These are phyloP conservation scores for Exobasidium cylindrosporum DNA, from an alignment of 1,284 basidiomycete genomes.

Conservation along the genomic window DNA sequence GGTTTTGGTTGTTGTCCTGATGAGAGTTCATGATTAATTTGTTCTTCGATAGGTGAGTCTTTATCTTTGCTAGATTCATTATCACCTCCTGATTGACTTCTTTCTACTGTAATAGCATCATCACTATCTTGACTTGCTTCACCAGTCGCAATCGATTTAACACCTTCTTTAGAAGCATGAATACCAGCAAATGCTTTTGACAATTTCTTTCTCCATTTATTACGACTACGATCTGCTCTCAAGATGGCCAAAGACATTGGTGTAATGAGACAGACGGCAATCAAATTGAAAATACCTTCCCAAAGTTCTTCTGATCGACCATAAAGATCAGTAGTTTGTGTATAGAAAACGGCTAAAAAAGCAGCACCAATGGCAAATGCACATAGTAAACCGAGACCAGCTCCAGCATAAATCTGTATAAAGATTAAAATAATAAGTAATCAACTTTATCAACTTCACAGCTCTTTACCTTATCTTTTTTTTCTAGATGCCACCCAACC, in stretches of 20 bases:
- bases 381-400: constrained; percentile 36
- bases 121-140: background rate
- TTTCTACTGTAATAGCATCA: background rate
- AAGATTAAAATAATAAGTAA: too few species aligned
- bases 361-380: constrained; percentile 47
- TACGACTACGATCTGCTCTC: constrained; percentile 40
- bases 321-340: constrained; percentile 61
- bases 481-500: too few species aligned
- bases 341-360: constrained; percentile 52
- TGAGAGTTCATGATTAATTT: background rate
- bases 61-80: background rate
- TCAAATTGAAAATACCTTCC: constrained; percentile 52
- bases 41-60: background rate
- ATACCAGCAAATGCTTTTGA: constrained; percentile 29
- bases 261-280: constrained; percentile 49
- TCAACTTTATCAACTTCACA: background rate
- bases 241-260: constrained; percentile 52
- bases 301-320: constrained; percentile 54
- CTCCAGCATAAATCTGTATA: constrained; percentile 30
- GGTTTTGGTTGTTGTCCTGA: background rate
- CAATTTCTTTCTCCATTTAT: constrained; percentile 49
- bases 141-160: background rate
- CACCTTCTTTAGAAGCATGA: background rate
- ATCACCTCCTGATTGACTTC: background rate
- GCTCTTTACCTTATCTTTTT: background rate